phyloP scores from a whole-genome alignment of 495 filamentous ascomycete genomes.

The Polyplosphaeria fusca region DNA sequence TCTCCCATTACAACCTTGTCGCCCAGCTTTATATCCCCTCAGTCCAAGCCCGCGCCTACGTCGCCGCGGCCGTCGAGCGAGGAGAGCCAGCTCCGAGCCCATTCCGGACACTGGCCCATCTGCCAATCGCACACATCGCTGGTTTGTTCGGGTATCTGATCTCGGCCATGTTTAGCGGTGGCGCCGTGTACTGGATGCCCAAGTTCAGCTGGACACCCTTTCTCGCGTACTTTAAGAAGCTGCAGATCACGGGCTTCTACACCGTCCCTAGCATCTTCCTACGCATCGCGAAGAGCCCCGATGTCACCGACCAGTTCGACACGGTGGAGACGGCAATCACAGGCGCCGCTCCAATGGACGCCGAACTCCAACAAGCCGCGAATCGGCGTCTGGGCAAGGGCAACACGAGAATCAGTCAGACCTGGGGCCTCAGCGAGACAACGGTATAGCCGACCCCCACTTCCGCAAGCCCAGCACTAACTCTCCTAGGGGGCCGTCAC shows the following conservation, averaged over 20 bases:
- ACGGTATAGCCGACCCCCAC: constrained; percentile 11
- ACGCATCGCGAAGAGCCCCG: constrained; percentile 34
- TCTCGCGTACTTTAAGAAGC: constrained; percentile 31
- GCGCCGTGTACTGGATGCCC: constrained; percentile 36
- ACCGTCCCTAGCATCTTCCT: constrained; percentile 40
- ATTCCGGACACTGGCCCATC: constrained; percentile 49
- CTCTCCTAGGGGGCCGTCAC: constrained; percentile 19
- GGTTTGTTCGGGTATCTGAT: constrained; percentile 47
- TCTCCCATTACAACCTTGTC: constrained; percentile 44
- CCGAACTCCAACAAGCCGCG: constrained; percentile 30
- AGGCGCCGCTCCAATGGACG: constrained; percentile 39
- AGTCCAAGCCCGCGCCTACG: constrained; percentile 11
- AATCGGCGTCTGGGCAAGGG: constrained; percentile 33
- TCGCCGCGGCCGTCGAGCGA: constrained; percentile 3
- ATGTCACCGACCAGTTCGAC: constrained; percentile 35
- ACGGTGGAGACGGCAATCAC: constrained; percentile 29
- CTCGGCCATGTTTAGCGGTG: constrained; percentile 25
- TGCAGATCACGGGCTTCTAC: constrained; percentile 34
- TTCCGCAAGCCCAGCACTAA: neutral
- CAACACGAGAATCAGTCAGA: constrained; percentile 34
- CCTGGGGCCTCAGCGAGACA: constrained; percentile 38
- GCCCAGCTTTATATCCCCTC: constrained; percentile 30
- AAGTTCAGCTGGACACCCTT: constrained; percentile 35
- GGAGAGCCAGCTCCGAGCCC: constrained; percentile 29
- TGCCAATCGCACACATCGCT: constrained; percentile 50